These are phyloP conservation scores for Coemansia sp. DNA, from an alignment of 192 early-diverging fungal species.

Conservation along the genomic window DNA sequence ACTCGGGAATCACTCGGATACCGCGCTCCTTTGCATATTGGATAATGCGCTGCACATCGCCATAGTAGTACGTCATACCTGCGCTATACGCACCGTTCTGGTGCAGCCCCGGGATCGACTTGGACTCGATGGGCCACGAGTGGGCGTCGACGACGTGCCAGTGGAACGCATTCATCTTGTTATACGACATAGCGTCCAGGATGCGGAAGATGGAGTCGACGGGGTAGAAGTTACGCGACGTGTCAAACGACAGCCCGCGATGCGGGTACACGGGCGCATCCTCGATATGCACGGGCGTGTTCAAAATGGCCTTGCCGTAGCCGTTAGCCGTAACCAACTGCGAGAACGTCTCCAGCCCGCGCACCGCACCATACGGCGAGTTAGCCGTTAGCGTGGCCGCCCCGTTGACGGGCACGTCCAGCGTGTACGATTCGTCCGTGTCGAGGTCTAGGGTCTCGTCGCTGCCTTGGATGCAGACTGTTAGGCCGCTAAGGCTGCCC, in stretches of 20 bases:
- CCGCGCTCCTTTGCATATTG: constrained; percentile 71
- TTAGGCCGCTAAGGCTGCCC: constrained; percentile 27
- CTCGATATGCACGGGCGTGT: constrained; percentile 60
- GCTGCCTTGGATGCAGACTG: constrained; percentile 22
- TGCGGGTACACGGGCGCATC: constrained; percentile 66
- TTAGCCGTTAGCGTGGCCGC: constrained; percentile 58
- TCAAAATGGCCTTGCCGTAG: constrained; percentile 51
- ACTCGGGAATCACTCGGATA: constrained; percentile 87
- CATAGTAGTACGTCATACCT: constrained; percentile 64
- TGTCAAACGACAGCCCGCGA: constrained; percentile 70
- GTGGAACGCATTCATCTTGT: constrained; percentile 81
- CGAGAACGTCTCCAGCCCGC: constrained; percentile 70
- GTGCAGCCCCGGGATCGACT: constrained; percentile 61
- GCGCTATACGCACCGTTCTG: constrained; percentile 64
- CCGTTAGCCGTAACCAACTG: constrained; percentile 63
- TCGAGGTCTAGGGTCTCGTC: constrained; percentile 49
- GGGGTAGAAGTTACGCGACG: constrained; percentile 66
- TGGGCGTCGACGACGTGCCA: constrained; percentile 76
- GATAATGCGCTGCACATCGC: constrained; percentile 68
- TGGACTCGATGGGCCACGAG: constrained; percentile 68
- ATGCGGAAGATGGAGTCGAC: constrained; percentile 58
- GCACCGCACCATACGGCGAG: constrained; percentile 66
- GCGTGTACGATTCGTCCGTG: constrained; percentile 68
- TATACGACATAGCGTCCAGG: constrained; percentile 66
- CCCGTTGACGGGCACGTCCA: constrained; percentile 59